Conservation (phyloP, 192 early-diverging fungal species). For the Rhizoclosmatium sp. region DNA sequence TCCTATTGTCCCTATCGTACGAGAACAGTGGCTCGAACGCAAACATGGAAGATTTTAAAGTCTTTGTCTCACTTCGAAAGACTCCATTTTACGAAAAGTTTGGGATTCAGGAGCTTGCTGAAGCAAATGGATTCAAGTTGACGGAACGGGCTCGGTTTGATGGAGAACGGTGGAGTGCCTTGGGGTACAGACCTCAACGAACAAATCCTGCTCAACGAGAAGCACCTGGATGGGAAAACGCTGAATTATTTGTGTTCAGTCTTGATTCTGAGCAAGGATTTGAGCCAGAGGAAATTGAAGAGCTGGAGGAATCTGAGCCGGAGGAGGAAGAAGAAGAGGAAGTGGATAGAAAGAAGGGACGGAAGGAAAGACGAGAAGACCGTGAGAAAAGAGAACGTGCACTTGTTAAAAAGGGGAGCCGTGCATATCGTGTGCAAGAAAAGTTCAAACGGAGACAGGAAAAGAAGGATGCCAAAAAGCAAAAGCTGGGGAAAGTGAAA, state of each 20-base stretch:
- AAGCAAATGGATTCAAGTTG: slow-evolving; percentile 31
- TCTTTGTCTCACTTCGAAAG: slow-evolving; percentile 48
- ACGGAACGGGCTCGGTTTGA: slow-evolving; percentile 36
- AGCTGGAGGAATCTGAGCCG: not conserved
- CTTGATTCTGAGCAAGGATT: not conserved
- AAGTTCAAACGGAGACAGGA: not conserved
- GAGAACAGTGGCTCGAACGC: not conserved
- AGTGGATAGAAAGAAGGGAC: not conserved
- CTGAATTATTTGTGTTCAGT: slow-evolving; percentile 49
- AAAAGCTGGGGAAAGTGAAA: not conserved
- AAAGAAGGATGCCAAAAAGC: not conserved
- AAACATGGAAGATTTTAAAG: slow-evolving; percentile 20
- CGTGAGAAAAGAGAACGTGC: not conserved
- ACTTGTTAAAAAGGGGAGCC: not conserved
- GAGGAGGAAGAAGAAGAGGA: slow-evolving; percentile 22
- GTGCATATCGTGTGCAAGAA: not conserved
- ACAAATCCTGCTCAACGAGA: slow-evolving; percentile 53
- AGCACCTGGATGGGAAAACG: slow-evolving; percentile 50
- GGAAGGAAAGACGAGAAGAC: not conserved
- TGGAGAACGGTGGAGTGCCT: slow-evolving; percentile 35
- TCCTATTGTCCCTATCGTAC: slow-evolving; percentile 12
- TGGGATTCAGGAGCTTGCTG: slow-evolving; percentile 41
- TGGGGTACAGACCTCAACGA: slow-evolving; percentile 53
- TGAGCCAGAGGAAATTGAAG: not conserved
- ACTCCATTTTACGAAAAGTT: slow-evolving; percentile 53